These are phyloP conservation scores for Cladosporium sp. DNA, from an alignment of 2,329 filamentous ascomycete genomes.

Conservation along the genomic window DNA sequence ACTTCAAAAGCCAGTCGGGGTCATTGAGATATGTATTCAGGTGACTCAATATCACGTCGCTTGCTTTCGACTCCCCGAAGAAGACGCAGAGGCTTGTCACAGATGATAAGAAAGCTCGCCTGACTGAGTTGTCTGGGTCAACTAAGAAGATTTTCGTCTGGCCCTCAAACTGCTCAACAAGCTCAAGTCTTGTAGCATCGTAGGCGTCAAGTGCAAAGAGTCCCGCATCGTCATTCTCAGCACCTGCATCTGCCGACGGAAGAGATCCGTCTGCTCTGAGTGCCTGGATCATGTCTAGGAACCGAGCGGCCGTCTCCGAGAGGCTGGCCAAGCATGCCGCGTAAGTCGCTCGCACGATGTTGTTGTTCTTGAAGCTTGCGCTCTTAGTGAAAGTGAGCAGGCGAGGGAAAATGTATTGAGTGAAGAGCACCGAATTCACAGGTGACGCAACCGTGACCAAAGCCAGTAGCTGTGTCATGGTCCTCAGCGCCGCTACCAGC, in stretches of 20 bases:
- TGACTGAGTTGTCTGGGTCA: slow-evolving; percentile 76
- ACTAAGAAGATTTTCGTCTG: slow-evolving; percentile 88
- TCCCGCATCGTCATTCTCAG: slow-evolving; percentile 61
- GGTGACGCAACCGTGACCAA: slow-evolving; percentile 83
- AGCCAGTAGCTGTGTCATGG: slow-evolving; percentile 80
- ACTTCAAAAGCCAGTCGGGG: slow-evolving; percentile 91
- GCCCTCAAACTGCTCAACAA: slow-evolving; percentile 75
- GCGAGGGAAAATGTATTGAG: slow-evolving; percentile 58
- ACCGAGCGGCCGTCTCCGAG: slow-evolving; percentile 75
- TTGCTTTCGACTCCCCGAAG: slow-evolving; percentile 84
- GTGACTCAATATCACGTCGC: slow-evolving; percentile 93
- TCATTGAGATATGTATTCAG: slow-evolving; percentile 97
- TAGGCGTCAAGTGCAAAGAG: slow-evolving; percentile 67
- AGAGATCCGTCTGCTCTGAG: slow-evolving; percentile 77
- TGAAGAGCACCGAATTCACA: slow-evolving; percentile 61
- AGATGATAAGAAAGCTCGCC: slow-evolving; percentile 83
- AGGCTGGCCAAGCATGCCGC: slow-evolving; percentile 86
- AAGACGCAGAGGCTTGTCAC: slow-evolving; percentile 91
- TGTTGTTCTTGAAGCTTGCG: slow-evolving; percentile 41
- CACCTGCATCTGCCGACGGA: slow-evolving; percentile 68
- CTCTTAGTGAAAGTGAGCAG: slow-evolving; percentile 52
- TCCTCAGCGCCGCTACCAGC: slow-evolving; percentile 75
- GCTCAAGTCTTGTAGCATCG: slow-evolving; percentile 75
- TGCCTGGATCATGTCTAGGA: slow-evolving; percentile 86
- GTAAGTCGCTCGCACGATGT: slow-evolving; percentile 81